Percentiles rank a stretch among this genome's conserved stretches.
Conservation (phyloP, 805 yeast genomes). For the Wickerhamiella australiensis region DNA sequence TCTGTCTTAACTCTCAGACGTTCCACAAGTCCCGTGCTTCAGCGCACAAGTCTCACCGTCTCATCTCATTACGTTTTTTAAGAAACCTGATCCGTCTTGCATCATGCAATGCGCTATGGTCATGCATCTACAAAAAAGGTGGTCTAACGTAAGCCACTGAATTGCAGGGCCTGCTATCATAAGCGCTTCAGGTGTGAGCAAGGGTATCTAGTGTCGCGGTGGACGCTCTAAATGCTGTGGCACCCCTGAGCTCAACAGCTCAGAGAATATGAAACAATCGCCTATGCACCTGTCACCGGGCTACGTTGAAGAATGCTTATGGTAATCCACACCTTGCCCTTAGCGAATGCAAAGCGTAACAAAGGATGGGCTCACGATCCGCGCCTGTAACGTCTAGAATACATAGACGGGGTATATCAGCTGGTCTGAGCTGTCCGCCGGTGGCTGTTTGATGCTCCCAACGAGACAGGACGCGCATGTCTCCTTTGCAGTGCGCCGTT, state of each 20-base stretch:
- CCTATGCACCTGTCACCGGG: background rate
- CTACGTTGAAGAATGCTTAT: background rate
- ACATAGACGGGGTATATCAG: no score
- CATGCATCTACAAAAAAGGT: background rate
- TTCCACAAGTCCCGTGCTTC: background rate
- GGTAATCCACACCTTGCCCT: background rate
- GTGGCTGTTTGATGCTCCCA: no score
- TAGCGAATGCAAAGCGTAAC: constrained; percentile 3
- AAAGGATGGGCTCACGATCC: background rate
- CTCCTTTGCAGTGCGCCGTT: no score
- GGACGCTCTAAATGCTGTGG: no score
- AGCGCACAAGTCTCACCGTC: background rate
- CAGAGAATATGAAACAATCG: background rate
- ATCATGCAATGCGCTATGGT: background rate
- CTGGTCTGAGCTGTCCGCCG: no score
- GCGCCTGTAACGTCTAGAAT: no score
- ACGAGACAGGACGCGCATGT: no score
- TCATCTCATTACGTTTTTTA: background rate
- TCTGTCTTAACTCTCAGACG: background rate
- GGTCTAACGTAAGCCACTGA: background rate
- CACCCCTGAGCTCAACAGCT: background rate
- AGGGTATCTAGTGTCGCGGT: no score
- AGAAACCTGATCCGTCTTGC: background rate
- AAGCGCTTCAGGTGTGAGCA: no score
- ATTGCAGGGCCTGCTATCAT: background rate